Evolutionary conservation across 2,329 filamentous ascomycete species (phyloP), one percentile per base, ranked within the genome.

Genomic region (Calonectria fujianensis): DNA sequence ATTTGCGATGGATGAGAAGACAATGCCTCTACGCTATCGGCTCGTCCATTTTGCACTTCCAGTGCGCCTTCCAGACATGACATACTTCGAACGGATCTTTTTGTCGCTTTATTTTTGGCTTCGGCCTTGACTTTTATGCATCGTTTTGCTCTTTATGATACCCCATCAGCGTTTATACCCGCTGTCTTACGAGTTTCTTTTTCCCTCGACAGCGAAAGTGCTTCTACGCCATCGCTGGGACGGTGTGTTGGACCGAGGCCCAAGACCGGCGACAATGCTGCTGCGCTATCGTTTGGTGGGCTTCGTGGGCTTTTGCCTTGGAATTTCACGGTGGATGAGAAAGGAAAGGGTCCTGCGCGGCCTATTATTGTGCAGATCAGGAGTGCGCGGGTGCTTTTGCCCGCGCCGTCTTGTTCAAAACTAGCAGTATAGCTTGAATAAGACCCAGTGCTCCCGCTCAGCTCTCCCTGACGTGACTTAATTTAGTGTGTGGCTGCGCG

Each of bases 1-100:
- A 27, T 63, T 74, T 37, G 39, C 35, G 82, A 83, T 79, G 80
- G 81, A 82, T 50, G 29, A 24, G 24, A 72, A 76, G 87, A 90
- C 87, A 90, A 90, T 90, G 89, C 87, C 85, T 83, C 80, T 87
- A 85, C 89, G 89, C 89, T 90, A 90, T 90, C 85, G 66, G 48
- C 70, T 75, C 50, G 39, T 24, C 71, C 70, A 32, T 10, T 37
- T 69, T 52, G 11, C 57, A 84, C 50, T 57, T 29, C 39, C 41
- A 65, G 75, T 77, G 67, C 59, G 69, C 35, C 59, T 59, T 41
- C 51, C 7, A 27, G 24, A 69, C 66, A 51, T 64, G 69, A 13
- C 41, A 59, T 8, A 13, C 73, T 74, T 72, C 37, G 64, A 67
- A 52, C 70, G 70, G 51, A 24, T 69, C 48, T 76, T 76, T 76